Evolutionary conservation across 805 yeast species (phyloP).

Genomic region (Wickerhamomyces rabaulensis): DNA sequence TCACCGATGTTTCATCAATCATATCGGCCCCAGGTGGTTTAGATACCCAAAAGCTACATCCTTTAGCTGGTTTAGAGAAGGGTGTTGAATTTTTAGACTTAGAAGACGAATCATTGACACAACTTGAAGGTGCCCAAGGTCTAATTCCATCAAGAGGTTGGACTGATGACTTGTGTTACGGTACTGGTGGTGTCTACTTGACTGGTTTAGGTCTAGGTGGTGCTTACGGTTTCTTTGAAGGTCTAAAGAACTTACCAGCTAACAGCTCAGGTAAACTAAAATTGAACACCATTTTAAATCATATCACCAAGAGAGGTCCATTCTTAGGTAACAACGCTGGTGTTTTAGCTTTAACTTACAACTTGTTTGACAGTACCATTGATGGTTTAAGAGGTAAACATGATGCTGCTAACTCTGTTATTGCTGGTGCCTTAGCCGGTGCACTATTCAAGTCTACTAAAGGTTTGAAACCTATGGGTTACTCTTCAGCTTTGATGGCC

Average conservation of each 20-base stretch:
- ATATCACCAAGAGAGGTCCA: constrained; percentile 93
- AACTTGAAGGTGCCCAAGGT: constrained; percentile 86
- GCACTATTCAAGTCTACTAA: constrained; percentile 83
- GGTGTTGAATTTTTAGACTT: constrained; percentile 87
- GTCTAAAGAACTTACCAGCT: constrained; percentile 70
- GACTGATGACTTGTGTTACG: constrained; percentile 96
- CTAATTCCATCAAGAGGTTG: constrained; percentile 94
- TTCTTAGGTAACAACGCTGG: constrained; percentile 94
- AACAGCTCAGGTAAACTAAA: constrained; percentile 75
- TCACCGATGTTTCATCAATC: constrained; percentile 57
- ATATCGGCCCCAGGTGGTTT: constrained; percentile 56
- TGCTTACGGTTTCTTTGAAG: constrained; percentile 80
- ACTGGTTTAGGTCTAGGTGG: constrained; percentile 89
- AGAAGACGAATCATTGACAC: constrained; percentile 73
- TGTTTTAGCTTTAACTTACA: constrained; percentile 85
- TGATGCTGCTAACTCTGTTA: constrained; percentile 78
- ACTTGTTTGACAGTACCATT: constrained; percentile 72
- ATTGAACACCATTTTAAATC: constrained; percentile 85
- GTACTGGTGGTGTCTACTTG: constrained; percentile 92
- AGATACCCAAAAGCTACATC: constrained; percentile 76
- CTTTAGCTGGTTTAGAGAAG: constrained; percentile 86
- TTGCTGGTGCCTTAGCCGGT: constrained; percentile 89
- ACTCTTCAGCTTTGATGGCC: constrained; percentile 81
- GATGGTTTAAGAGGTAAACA: constrained; percentile 85
- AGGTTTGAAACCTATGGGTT: constrained; percentile 85